Percentiles rank a stretch among this genome's conserved stretches.
Evolutionary conservation across 2,329 filamentous ascomycete genomes (phyloP).

Genomic region (Arthrobotrys musiformis): DNA sequence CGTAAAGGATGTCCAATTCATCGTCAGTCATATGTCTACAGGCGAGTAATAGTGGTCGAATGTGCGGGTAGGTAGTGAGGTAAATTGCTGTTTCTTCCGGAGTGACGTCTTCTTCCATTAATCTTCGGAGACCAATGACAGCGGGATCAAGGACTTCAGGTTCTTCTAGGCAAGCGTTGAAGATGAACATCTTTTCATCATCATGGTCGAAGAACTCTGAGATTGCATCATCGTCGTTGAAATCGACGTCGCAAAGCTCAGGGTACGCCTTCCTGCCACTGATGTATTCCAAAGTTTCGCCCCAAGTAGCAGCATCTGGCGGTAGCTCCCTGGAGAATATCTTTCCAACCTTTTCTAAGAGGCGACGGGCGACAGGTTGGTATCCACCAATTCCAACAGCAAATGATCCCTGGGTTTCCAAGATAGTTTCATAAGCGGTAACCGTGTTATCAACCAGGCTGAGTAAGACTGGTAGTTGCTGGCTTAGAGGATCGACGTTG

Average conservation of each 20-base stretch:
- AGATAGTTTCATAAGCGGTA: slow-evolving; percentile 45
- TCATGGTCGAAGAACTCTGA: slow-evolving; percentile 46
- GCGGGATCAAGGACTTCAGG: slow-evolving; percentile 42
- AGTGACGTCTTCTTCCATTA: slow-evolving; percentile 50
- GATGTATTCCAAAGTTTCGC: slow-evolving; percentile 47
- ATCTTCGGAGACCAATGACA: slow-evolving; percentile 31
- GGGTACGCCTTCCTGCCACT: slow-evolving; percentile 35
- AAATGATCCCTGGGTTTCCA: slow-evolving; percentile 49
- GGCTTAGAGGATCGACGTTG: slow-evolving; percentile 47
- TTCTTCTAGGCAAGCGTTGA: slow-evolving; percentile 42
- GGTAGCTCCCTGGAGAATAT: slow-evolving; percentile 43
- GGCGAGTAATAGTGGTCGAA: slow-evolving; percentile 42
- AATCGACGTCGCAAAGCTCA: slow-evolving; percentile 39
- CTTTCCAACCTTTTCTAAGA: slow-evolving; percentile 47
- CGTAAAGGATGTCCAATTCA: slow-evolving; percentile 43
- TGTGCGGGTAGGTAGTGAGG: slow-evolving; percentile 37
- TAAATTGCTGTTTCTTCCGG: slow-evolving; percentile 50
- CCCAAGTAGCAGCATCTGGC: slow-evolving; percentile 44
- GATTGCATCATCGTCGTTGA: slow-evolving; percentile 42
- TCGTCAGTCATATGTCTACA: slow-evolving; percentile 50
- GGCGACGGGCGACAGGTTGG: slow-evolving; percentile 40
- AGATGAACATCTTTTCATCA: slow-evolving; percentile 51
- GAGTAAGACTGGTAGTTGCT: slow-evolving; percentile 40
- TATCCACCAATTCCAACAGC: slow-evolving; percentile 51
- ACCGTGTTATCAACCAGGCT: slow-evolving; percentile 45